A percentile compares a stretch with the other conserved stretches of the same genome.
phyloP scores from a whole-genome alignment of 257 asterid genomes.

The Ilex aquifolium region DNA sequence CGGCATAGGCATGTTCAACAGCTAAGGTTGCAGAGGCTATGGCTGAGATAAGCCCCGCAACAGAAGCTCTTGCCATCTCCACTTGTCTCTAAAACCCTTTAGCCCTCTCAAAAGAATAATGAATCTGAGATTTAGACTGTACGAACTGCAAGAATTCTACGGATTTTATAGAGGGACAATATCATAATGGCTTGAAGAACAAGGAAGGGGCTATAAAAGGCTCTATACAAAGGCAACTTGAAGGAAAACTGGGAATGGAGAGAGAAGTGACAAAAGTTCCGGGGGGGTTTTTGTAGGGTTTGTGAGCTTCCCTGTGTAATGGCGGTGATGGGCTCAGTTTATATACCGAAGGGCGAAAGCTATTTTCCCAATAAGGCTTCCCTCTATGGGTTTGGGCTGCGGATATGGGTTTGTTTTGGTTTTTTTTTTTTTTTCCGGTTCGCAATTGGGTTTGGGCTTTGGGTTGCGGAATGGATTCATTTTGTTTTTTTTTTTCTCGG shows the following conservation, averaged over 20 bases:
- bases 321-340: no score
- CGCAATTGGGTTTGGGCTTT: no score
- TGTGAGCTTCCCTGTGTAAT: constrained; percentile 9
- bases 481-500: no score
- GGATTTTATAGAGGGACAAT: no score
- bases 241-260: background rate
- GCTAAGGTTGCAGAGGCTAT: constrained; percentile 51
- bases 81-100: background rate
- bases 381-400: no score
- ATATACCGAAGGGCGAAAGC: no score
- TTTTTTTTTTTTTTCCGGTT: no score
- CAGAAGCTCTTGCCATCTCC: constrained; percentile 43
- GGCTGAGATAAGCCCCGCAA: constrained; percentile 61
- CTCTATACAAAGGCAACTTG: background rate
- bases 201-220: background rate
- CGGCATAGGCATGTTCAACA: constrained; percentile 45
- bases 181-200: constrained; percentile 1
- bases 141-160: no score
- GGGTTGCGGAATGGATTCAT: no score
- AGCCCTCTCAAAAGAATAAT: background rate
- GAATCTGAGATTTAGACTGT: no score
- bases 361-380: no score
- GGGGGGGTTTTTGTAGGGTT: constrained; percentile 40
- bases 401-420: no score
- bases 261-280: background rate